These are phyloP conservation scores for Strobilomyces confusus DNA, from an alignment of 768 basidiomycete species.

Conservation along the genomic window DNA sequence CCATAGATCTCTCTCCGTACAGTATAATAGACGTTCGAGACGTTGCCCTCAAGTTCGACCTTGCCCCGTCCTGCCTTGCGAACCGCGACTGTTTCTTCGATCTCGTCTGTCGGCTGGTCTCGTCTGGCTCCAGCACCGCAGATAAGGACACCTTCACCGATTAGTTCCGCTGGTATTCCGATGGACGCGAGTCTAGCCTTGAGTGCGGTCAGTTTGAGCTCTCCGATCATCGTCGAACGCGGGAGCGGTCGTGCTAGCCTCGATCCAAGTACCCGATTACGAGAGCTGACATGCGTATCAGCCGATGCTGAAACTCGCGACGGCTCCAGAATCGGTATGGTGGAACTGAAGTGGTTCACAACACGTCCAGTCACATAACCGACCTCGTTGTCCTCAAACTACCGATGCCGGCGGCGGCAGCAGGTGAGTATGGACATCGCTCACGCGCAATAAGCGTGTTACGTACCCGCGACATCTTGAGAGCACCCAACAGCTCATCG, in stretches of 20 bases:
- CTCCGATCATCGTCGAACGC: constrained; percentile 94
- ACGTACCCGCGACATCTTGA: constrained; percentile 86
- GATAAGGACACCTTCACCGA: constrained; percentile 95
- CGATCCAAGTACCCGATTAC: constrained; percentile 54
- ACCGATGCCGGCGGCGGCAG: background rate
- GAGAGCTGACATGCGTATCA: constrained; percentile 20
- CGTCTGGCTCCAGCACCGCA: constrained; percentile 64
- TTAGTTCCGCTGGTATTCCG: constrained; percentile 86
- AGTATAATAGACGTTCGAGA: constrained; percentile 84
- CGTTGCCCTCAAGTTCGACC: constrained; percentile 86
- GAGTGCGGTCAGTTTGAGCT: constrained; percentile 86
- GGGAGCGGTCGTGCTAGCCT: constrained; percentile 66
- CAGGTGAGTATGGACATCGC: constrained; percentile 3
- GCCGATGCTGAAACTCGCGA: constrained; percentile 33
- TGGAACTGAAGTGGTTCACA: constrained; percentile 78
- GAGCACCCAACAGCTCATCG: constrained; percentile 73
- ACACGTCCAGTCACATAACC: constrained; percentile 91
- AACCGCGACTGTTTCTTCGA: constrained; percentile 78
- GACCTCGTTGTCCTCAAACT: constrained; percentile 99
- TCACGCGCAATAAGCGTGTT: background rate
- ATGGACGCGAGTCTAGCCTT: constrained; percentile 74
- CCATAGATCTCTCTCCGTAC: constrained; percentile 89
- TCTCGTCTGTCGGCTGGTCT: constrained; percentile 37
- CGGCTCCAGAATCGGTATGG: constrained; percentile 84
- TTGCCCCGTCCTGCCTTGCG: constrained; percentile 80